phyloP scores from a whole-genome alignment of 164 flowering plant genomes.

The Santalum album region DNA sequence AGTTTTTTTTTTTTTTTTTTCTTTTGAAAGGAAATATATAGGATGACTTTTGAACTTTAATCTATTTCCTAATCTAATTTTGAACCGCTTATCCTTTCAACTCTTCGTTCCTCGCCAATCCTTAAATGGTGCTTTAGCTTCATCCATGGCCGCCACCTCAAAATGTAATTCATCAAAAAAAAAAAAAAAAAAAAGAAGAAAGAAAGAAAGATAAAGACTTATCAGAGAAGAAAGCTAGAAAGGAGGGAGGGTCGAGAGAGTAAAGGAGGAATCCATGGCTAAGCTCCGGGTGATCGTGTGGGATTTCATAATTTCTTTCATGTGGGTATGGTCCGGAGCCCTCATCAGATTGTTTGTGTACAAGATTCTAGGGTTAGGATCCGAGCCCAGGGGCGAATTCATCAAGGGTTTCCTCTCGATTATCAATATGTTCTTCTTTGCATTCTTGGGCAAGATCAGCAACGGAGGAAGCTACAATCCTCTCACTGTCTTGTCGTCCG shows the following conservation, averaged over 20 bases:
- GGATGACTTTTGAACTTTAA: too few species aligned
- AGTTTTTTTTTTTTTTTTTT: too few species aligned
- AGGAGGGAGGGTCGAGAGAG: neutral
- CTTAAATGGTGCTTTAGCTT: too few species aligned
- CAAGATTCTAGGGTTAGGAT: slow-evolving; percentile 35
- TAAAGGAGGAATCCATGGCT: slow-evolving; percentile 7
- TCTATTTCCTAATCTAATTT: too few species aligned
- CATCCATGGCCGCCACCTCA: too few species aligned
- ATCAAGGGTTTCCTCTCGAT: slow-evolving; percentile 27
- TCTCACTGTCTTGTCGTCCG: slow-evolving; percentile 39
- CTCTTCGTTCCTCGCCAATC: too few species aligned
- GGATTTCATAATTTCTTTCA: slow-evolving; percentile 53
- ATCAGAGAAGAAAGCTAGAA: too few species aligned
- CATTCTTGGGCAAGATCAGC: slow-evolving; percentile 39
- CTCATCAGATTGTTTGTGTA: slow-evolving; percentile 38
- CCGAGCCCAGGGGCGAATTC: slow-evolving; percentile 33
- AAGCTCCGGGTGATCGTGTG: slow-evolving; percentile 17
- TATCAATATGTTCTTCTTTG: slow-evolving; percentile 55
- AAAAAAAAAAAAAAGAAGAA: too few species aligned
- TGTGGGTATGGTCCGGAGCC: slow-evolving; percentile 77
- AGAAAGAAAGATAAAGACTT: too few species aligned
- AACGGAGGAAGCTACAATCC: slow-evolving; percentile 64
- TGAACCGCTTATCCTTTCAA: too few species aligned
- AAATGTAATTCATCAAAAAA: too few species aligned
- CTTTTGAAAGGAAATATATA: too few species aligned